Base-by-base conservation (phyloP, 1,284 basidiomycete species). In the Rhodofomes roseus region DNA sequence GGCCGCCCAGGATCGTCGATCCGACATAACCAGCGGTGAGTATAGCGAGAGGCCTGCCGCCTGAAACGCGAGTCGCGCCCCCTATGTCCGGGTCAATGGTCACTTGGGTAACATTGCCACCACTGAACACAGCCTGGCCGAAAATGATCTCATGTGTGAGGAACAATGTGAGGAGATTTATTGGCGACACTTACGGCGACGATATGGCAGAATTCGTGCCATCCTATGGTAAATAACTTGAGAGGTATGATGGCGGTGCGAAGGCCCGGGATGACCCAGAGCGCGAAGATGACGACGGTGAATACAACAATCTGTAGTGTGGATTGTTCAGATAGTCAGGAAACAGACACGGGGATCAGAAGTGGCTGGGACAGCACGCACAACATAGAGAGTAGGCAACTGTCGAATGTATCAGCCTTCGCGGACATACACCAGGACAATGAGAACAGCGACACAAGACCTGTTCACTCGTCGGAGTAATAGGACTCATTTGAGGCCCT, bases 181-280 rank as follows among this genome's bases (percentile, higher is more conserved):
- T 43, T 51, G 60, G 23, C 37, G 11, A 41, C 56, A 77, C 87
- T 60, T 65, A 92, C 90, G 53, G 84, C 82, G 57, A 80, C 77
- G 70, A 92, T 88, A 71, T 93, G 90, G 69, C 87, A 93, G n/a
- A 92, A 77, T 69, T 93, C 90, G 68, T 93, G 90, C 82, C 84
- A 90, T 41, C 90, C 90, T 63, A 93, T 92, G 55, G 90, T 90
- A 68, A 93, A 87, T 27, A 93, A 77, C 71, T 93, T 93, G 65
- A 93, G 78, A 7, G 90, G 90, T 67, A 84, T 90, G 67, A 92
- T 90, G 73, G 90, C 66, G 64, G 84, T 81, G 57, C 90, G 80
- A 40, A 87, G 84, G 59, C 87, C 83, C 9, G 90, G 90, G 55
- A 92, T 87, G 70, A 87, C 90, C 90, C 90, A 92, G 63, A 90